Base-by-base conservation (phyloP, 2,329 filamentous ascomycete genomes). In the Pseudopyricularia javanii region DNA sequence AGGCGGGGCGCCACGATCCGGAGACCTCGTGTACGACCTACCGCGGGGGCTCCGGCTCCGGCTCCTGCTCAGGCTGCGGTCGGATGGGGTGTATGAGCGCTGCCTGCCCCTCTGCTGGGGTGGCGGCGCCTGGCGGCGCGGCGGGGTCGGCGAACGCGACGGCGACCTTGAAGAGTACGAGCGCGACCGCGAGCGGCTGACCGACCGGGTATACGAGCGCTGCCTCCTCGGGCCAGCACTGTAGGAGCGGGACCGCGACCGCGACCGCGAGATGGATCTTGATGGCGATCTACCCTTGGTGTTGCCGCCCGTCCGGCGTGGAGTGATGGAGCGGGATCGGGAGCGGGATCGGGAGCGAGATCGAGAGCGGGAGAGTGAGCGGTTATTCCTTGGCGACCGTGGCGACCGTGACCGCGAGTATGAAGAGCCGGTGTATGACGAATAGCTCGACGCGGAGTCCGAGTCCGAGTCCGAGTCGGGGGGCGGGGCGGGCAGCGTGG, bases 361-460 rank as follows among this genome's bases (percentile, higher is more conserved):
- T 33, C 67, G 65, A 33, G n/a, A n/a, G 74, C 75, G 17, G 20
- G 45, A 47, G 20, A 17, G 22, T 20, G 47, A 49, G 50, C 73
- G 66, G n/a, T n/a, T n/a, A 24, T 22, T 24, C 24, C 40, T 45
- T 26, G 40, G 20, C 12, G 40, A 22, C 9, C 28, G 4, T 30
- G 40, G 40, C 2, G 74, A 74, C n/a, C 70, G 66, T 9, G 70
- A 70, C 4, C 40, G 40, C 3, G 77, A 82, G 64, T 80, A 80
- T 12, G 77, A 80, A 6, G 79, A 82, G 47, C 77, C 75, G 1
- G 78, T 79, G 63, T 88, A 87, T 20, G 86, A 89, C 0, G 84
- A 89, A 63, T 90, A 91, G 68, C 85, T 89, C 8, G 85, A 89
- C 56, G 85, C 82, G 0, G 83, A 84, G 49, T 81, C 75, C 33